Evolutionary conservation across 768 basidiomycete species (phyloP).

Genomic region (Tubosaeta sp.): DNA sequence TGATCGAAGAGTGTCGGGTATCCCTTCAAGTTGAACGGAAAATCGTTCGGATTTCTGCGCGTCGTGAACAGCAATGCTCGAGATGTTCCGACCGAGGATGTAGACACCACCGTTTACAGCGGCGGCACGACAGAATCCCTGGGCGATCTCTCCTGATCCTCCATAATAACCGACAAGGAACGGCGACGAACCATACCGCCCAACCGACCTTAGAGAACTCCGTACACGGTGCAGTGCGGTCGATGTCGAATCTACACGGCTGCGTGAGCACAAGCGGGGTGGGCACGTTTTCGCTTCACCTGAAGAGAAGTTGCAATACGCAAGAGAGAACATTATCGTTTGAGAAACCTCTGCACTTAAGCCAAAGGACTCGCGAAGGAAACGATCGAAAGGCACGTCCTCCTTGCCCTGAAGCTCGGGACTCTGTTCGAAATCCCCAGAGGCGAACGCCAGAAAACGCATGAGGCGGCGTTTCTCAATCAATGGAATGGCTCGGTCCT

Average conservation of each 20-base stretch:
- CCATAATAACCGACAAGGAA: slow-evolving; percentile 97
- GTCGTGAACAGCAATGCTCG: slow-evolving; percentile 29
- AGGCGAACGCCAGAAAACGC: slow-evolving; percentile 84
- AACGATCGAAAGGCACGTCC: slow-evolving; percentile 53
- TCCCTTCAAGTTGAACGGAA: slow-evolving; percentile 50
- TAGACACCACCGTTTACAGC: slow-evolving; percentile 79
- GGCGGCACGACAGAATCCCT: slow-evolving; percentile 84
- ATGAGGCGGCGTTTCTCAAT: slow-evolving; percentile 88
- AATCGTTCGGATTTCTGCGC: slow-evolving; percentile 28
- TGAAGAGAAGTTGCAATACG: slow-evolving; percentile 54
- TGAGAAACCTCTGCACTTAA: slow-evolving; percentile 53
- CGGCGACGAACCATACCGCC: slow-evolving; percentile 82
- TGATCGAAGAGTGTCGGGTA: slow-evolving; percentile 56
- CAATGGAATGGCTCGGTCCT: slow-evolving; percentile 67
- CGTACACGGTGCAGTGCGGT: slow-evolving; percentile 67
- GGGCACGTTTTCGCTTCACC: slow-evolving; percentile 40
- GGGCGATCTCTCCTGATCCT: slow-evolving; percentile 85
- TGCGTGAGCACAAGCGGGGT: slow-evolving; percentile 4
- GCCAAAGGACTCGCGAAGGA: slow-evolving; percentile 60
- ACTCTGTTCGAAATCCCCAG: slow-evolving; percentile 65
- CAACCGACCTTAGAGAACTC: slow-evolving; percentile 70
- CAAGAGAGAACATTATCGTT: slow-evolving; percentile 74
- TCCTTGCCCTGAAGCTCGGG: slow-evolving; percentile 56
- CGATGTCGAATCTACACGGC: slow-evolving; percentile 55
- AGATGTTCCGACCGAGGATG: slow-evolving; percentile 52